These are phyloP conservation scores for Henckelia pumila DNA, from an alignment of 257 asterid species.

Conservation along the genomic window DNA sequence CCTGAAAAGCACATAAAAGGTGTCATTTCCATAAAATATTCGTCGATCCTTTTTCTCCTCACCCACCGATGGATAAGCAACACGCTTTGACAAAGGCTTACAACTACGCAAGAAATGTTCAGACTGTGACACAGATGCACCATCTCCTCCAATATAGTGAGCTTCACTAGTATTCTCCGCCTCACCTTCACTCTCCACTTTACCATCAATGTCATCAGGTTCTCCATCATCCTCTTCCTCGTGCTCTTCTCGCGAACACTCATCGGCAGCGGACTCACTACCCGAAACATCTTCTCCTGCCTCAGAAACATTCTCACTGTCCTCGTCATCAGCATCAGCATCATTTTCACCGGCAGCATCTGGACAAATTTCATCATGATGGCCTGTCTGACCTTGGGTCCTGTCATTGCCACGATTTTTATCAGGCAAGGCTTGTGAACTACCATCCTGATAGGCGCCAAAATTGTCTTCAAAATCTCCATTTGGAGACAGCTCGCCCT, in stretches of 20 bases:
- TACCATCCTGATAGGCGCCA: conserved; percentile 54
- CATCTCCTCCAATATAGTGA: conserved; percentile 61
- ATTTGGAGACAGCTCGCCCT: conserved; percentile 85
- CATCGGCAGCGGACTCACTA: conserved; percentile 94
- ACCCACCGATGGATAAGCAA: conserved; percentile 40
- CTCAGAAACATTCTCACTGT: conserved; percentile 78
- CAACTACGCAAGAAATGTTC: conserved; percentile 59
- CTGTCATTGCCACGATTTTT: conserved; percentile 39
- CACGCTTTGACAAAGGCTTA: conserved; percentile 80
- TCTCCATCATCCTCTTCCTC: conserved; percentile 87
- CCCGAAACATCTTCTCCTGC: conserved; percentile 92
- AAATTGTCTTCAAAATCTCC: conserved; percentile 83
- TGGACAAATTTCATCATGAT: conserved; percentile 47
- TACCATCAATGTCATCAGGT: conserved; percentile 71
- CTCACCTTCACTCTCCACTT: conserved; percentile 96
- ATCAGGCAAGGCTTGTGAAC: conserved; percentile 43
- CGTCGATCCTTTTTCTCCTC: conserved; percentile 39
- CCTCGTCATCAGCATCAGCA: conserved; percentile 90
- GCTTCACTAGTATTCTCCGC: conserved; percentile 75
- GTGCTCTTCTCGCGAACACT: conserved; percentile 80
- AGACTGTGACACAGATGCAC: conserved; percentile 52
- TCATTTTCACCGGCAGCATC: conserved; percentile 74
- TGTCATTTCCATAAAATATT: conserved; percentile 88
- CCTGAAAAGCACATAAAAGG: conserved; percentile 89
- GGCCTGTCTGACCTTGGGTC: conserved; percentile 46